Evolutionary conservation across 2,329 filamentous ascomycete genomes (phyloP).

Genomic region (Diplodia mutila): DNA sequence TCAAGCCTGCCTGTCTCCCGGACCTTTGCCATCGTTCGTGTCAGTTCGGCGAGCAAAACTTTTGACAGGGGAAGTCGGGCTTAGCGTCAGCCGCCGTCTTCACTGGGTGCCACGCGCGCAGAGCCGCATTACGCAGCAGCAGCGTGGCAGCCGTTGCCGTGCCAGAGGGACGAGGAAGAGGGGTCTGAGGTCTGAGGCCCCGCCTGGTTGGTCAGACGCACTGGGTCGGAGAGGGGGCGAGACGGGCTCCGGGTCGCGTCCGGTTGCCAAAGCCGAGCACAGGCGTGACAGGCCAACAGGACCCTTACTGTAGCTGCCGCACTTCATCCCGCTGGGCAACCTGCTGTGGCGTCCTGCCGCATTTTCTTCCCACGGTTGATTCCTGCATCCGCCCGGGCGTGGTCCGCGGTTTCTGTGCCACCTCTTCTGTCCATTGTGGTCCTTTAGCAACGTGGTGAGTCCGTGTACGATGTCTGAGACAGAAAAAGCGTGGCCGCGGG

Average conservation of each 20-base stretch:
- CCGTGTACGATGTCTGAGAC: conserved; percentile 9
- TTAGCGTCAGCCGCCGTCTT: background rate
- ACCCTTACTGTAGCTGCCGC: background rate
- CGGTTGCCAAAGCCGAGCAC: background rate
- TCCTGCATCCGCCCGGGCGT: background rate
- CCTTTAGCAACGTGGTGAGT: background rate
- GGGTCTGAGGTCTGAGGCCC: background rate
- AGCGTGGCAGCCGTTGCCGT: conserved; percentile 3
- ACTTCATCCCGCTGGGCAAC: background rate
- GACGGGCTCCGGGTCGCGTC: background rate
- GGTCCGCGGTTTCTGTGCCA: background rate
- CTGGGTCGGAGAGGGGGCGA: background rate
- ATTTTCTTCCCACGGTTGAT: background rate
- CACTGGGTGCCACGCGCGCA: background rate
- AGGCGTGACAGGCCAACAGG: background rate
- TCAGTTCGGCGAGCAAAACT: background rate
- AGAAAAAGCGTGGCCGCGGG: background rate
- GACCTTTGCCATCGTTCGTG: too few species aligned
- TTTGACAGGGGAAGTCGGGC: background rate
- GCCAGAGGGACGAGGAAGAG: background rate
- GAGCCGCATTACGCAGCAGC: conserved; percentile 12
- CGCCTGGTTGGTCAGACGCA: conserved; percentile 15
- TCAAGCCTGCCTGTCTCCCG: background rate
- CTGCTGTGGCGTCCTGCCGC: background rate
- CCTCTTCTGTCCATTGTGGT: background rate